A percentile compares a stretch with the other conserved stretches of the same genome.
Conservation (phyloP, 2,329 filamentous ascomycete species). For the Trichophyton benhamiae region DNA sequence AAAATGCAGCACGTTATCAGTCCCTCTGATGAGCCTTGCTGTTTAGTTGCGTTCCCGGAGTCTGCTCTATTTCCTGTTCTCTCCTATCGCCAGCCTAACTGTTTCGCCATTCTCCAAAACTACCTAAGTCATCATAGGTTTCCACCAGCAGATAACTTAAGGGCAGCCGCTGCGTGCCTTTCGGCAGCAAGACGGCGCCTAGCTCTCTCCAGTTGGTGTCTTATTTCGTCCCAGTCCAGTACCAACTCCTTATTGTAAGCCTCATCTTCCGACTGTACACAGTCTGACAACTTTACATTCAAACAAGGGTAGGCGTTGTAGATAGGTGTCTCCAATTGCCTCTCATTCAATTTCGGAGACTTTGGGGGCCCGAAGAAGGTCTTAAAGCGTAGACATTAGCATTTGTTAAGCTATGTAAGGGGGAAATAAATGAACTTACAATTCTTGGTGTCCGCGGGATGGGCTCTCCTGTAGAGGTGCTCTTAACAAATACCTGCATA, state of each 20-base stretch:
- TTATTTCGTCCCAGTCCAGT: not conserved
- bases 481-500: not conserved
- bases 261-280: not conserved
- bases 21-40: no score
- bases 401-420: no score
- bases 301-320: no score
- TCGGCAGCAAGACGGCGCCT: not conserved
- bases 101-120: no score
- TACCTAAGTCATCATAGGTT: not conserved
- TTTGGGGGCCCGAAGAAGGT: not conserved
- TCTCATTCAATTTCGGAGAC: no score
- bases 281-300: not conserved
- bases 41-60: no score
- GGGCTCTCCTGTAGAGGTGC: not conserved
- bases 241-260: not conserved
- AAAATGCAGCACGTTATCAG: no score
- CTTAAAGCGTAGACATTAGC: not conserved
- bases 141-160: not conserved
- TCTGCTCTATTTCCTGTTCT: no score
- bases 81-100: no score
- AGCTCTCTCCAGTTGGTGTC: not conserved
- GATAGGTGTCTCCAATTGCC: no score
- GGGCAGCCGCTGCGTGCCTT: not conserved
- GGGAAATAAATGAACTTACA: not conserved
- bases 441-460: not conserved